Evolutionary conservation across 352 stramenopile species (phyloP).

Genomic region (Phytophthora sansomeana): DNA sequence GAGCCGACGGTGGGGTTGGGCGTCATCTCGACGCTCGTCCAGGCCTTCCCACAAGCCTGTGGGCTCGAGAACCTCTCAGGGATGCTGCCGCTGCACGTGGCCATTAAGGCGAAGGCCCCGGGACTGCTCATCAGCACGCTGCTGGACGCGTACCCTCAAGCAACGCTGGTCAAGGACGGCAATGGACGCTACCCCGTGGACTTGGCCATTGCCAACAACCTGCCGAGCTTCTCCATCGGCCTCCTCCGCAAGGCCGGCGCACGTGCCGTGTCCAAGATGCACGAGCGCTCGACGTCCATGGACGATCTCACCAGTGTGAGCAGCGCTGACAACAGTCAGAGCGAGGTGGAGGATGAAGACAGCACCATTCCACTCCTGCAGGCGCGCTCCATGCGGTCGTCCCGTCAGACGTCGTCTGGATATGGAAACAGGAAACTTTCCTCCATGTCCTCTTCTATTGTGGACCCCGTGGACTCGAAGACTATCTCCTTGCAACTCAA

Average conservation of each 20-base stretch:
- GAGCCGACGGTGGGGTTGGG: slow-evolving; percentile 60
- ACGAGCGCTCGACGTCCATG: slow-evolving; percentile 48
- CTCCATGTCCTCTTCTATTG: slow-evolving; percentile 13
- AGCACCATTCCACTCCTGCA: slow-evolving; percentile 51
- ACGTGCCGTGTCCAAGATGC: slow-evolving; percentile 40
- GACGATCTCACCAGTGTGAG: slow-evolving; percentile 37
- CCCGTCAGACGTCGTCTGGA: slow-evolving; percentile 40
- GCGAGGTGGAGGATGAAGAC: slow-evolving; percentile 28
- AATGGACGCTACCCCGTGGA: slow-evolving; percentile 67
- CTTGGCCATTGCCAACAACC: slow-evolving; percentile 60
- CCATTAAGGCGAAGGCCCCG: slow-evolving; percentile 73
- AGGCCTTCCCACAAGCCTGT: slow-evolving; percentile 64
- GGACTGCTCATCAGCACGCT: slow-evolving; percentile 68
- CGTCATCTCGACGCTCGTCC: slow-evolving; percentile 52
- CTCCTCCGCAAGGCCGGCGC: slow-evolving; percentile 71
- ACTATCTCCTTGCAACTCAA: slow-evolving; percentile 74
- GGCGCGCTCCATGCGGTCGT: slow-evolving; percentile 54
- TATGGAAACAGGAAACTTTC: slow-evolving; percentile 40
- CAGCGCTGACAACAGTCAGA: slow-evolving; percentile 39
- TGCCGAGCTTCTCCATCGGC: slow-evolving; percentile 78
- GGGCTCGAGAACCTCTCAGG: slow-evolving; percentile 76
- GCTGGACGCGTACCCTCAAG: slow-evolving; percentile 50
- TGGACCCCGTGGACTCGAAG: slow-evolving; percentile 59
- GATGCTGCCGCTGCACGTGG: slow-evolving; percentile 85
- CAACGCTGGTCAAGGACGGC: slow-evolving; percentile 63